Percentiles rank a stretch among this genome's conserved stretches.
These are phyloP conservation scores for Candida sanyaensis DNA, from an alignment of 1,139 yeast genomes.

Conservation along the genomic window DNA sequence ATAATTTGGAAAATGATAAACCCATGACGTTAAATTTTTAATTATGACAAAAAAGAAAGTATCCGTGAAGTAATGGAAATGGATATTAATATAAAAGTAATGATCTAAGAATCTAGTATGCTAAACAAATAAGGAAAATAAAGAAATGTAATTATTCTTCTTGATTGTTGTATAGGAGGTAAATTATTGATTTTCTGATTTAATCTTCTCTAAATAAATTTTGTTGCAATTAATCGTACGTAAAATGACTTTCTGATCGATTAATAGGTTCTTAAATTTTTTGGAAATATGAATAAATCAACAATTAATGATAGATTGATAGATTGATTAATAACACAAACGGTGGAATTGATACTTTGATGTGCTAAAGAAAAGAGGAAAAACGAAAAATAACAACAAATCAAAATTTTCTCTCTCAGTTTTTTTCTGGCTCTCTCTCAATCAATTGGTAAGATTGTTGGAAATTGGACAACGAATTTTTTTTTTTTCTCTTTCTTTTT, in stretches of 20 bases:
- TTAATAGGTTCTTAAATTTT: neutral
- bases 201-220: neutral
- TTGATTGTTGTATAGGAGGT: neutral
- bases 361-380: constrained; percentile 2
- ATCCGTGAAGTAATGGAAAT: neutral
- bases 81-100: neutral
- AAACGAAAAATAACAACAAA: constrained; percentile 16
- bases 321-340: constrained; percentile 7
- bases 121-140: neutral
- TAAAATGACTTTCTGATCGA: neutral
- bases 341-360: constrained; percentile 1
- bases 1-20: constrained; percentile 38
- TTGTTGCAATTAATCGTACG: neutral
- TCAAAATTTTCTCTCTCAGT: constrained; percentile 12
- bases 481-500: too few relatives aligned
- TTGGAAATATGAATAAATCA: neutral
- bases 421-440: constrained; percentile 2
- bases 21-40: constrained; percentile 23
- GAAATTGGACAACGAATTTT: constrained; percentile 5
- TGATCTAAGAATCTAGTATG: constrained; percentile 2
- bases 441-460: constrained; percentile 1
- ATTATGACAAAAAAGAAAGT: neutral
- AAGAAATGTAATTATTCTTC: neutral
- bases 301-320: constrained; percentile 4
- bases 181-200: neutral